Evolutionary conservation across 768 basidiomycete species (phyloP).

Genomic region (Suillus bovinus): DNA sequence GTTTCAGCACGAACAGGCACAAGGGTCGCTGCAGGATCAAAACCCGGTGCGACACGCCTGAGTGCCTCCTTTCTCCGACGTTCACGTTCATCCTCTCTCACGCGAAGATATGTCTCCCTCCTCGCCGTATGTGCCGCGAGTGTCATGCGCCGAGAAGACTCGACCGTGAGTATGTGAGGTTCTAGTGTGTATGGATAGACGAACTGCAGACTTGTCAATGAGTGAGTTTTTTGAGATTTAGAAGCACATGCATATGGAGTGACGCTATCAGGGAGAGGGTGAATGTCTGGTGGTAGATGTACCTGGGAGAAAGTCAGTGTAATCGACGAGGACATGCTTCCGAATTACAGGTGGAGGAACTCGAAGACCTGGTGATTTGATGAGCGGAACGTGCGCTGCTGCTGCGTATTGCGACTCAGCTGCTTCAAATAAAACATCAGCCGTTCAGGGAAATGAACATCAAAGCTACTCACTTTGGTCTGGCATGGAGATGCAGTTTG

Average conservation of each 20-base stretch:
- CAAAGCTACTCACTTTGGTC: not conserved
- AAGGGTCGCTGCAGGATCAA: slow-evolving; percentile 60
- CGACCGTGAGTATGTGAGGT: slow-evolving; percentile 75
- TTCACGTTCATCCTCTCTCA: slow-evolving; percentile 80
- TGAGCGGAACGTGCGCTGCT: slow-evolving; percentile 76
- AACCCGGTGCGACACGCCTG: slow-evolving; percentile 80
- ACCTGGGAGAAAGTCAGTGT: slow-evolving; percentile 49
- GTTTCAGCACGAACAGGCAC: slow-evolving; percentile 23
- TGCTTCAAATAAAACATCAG: not conserved
- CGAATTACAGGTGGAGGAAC: slow-evolving; percentile 55
- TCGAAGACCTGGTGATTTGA: slow-evolving; percentile 89
- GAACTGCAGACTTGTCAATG: slow-evolving; percentile 55
- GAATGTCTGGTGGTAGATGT: slow-evolving; percentile 85
- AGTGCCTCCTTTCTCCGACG: slow-evolving; percentile 62
- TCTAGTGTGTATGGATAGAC: slow-evolving; percentile 97
- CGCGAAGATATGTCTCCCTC: slow-evolving; percentile 67
- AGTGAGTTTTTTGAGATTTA: not conserved
- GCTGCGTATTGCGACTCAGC: slow-evolving; percentile 73
- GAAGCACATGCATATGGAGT: slow-evolving; percentile 71
- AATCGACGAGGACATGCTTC: not conserved
- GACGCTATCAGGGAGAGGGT: slow-evolving; percentile 90
- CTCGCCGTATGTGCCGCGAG: slow-evolving; percentile 65
- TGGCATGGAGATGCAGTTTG: not conserved
- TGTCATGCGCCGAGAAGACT: slow-evolving; percentile 68
- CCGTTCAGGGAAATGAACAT: not conserved